Conservation (phyloP, 768 basidiomycete genomes). For the Pleurotus platypus region DNA sequence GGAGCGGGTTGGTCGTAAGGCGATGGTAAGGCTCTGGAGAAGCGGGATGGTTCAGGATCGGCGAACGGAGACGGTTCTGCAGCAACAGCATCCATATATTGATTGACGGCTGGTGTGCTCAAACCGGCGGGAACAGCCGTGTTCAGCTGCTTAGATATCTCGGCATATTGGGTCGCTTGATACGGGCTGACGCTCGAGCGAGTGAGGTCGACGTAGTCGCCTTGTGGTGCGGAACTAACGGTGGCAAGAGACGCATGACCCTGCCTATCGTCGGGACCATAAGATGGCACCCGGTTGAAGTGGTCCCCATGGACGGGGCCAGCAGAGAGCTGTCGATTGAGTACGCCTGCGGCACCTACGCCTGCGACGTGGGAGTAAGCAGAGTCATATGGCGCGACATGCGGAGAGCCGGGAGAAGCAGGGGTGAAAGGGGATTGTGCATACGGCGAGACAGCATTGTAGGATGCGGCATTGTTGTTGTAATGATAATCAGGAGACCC, state of each 20-base stretch:
- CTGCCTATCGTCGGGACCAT: neutral
- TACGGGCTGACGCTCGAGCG: conserved; percentile 71
- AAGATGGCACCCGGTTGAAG: neutral
- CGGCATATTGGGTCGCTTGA: conserved; percentile 73
- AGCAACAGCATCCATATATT: neutral
- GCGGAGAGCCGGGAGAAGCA: neutral
- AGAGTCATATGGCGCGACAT: neutral
- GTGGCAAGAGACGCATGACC: neutral
- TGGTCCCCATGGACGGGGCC: neutral
- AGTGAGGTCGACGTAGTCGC: conserved; percentile 61
- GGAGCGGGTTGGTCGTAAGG: conserved; percentile 4
- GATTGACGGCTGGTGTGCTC: conserved; percentile 24
- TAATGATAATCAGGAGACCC: neutral
- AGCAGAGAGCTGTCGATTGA: neutral
- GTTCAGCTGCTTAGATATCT: conserved; percentile 59
- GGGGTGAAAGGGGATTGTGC: conserved; percentile 2
- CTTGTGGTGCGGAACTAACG: conserved; percentile 16
- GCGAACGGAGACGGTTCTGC: conserved; percentile 20
- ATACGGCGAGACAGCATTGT: conserved; percentile 2
- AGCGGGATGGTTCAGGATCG: conserved; percentile 12
- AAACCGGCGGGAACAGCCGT: conserved; percentile 32
- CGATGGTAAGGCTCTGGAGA: conserved; percentile 1
- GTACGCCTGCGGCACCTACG: neutral
- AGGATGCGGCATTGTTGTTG: neutral
- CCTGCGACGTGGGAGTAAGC: neutral